Evolutionary conservation across 2,329 filamentous ascomycete genomes (phyloP), one percentile per base, ranked within the genome.

Genomic region (Hypoxylon sp.): DNA sequence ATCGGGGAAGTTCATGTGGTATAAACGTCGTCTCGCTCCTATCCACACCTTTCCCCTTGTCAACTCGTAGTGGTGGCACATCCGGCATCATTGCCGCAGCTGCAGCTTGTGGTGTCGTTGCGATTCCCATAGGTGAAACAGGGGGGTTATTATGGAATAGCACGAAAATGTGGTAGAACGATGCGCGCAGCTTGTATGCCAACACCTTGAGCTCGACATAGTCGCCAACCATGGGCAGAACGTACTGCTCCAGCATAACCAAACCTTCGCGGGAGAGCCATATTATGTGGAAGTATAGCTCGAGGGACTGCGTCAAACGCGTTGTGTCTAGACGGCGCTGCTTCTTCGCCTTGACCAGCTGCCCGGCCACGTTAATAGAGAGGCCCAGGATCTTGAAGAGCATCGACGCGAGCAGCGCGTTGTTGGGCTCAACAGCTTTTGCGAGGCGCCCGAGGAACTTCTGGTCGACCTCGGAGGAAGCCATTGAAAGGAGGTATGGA

Each of bases 81-180:
- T 68, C 70, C n/a, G 72, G 57, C 20, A 64, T 58, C 42, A 54
- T 30, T 3, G 46, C 59, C 13, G 64, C 17, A 4, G 48, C 37
- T 1, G 46, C 51, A n/a, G 55, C 53, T 53, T 72, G 51, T 3
- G 55, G 46, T n/a, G 68, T 53, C 4, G 51, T 53, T 11, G 50
- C 53, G 66, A 87, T 82, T 20, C 86, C 86, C 76, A 89, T 85
- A 37, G 86, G 83, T 49, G 90, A 91, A 63, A 97, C 88, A 0
- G 91, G 86, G 0, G 95, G 95, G 59, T 93, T 90, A 81, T 98
- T 98, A 83, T 98, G 94, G 78, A 98, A 98, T 11, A 98, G 87
- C 60, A 97, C 96, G 79, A 97, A 97, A 72, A 99, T 94, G 82
- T 99, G 95, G 75, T 97, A 96, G 78, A 98, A 97, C 20, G 94